Base-by-base conservation (phyloP, 805 yeast species). In the baker's yeast (Saccharomyces cerevisiae) region DNA sequence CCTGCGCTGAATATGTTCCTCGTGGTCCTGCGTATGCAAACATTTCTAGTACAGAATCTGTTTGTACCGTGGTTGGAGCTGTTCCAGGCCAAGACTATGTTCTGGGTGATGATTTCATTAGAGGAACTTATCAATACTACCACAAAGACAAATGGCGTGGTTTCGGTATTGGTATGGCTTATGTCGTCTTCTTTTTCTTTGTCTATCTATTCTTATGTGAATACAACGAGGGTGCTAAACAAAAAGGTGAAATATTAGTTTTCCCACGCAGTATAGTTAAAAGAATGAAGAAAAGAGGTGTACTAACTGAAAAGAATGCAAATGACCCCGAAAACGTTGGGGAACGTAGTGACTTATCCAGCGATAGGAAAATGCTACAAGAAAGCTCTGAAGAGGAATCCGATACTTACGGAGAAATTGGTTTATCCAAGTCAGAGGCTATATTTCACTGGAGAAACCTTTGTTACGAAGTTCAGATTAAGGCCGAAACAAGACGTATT, bases 381-480 rank as follows among this genome's bases (percentile, higher is more conserved):
- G 30, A 28, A 26, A 46, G 30, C 14, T 43, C 54, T 13, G 59
- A 54, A n/a, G 57, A 55, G 14, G 62, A 53, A 27, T 57, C 51
- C 27, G 30, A 58, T 49, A 22, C 51, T 14, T 48, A 56, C 41
- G 67, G 60, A 21, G 70, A 67, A 24, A 66, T 69, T 21, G 63
- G 70, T 47, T 61, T 70, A 41, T 64, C 65, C 31, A 62, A 59
- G 53, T 67, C 67, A 51, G 70, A 70, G 22, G 82, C 81, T 51
- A 80, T 84, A 46, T 85, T 85, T 78, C 88, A 83, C 65, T 87
- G 95, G 95, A 80, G 81, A 69, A 79, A 87, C 64, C 82, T 87
- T 47, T 79, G 84, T 63, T 87, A 85, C 66, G 85, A 83, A 58
- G 82, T 87, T 55, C 77, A 80, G 63, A 82, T 83, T 60, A 82